Evolutionary conservation across 495 filamentous ascomycete species (phyloP).

Genomic region (Penicillium antarcticum): DNA sequence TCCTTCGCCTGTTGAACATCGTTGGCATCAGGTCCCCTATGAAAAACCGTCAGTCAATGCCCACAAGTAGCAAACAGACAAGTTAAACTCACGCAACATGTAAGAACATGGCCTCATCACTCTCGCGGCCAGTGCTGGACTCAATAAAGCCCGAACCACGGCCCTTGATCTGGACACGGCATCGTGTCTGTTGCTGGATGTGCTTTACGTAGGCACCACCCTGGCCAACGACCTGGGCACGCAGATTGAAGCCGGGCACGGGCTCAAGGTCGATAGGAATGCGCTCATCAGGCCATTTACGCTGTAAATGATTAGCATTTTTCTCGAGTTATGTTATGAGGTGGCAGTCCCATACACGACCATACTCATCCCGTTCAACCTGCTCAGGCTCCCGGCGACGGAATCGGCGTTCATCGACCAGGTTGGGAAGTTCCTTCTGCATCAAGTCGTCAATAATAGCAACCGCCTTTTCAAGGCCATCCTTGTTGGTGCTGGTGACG

Average conservation of each 20-base stretch:
- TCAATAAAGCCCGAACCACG: conserved; percentile 95
- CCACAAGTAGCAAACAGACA: not conserved
- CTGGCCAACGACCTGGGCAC: conserved; percentile 92
- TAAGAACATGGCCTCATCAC: conserved; percentile 92
- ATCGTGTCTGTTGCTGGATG: conserved; percentile 90
- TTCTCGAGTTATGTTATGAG: not conserved
- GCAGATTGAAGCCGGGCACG: conserved; percentile 91
- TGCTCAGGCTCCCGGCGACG: conserved; percentile 81
- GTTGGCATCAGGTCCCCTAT: conserved; percentile 80
- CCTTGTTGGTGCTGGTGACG: conserved; percentile 88
- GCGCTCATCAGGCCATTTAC: conserved; percentile 97
- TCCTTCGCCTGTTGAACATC: conserved; percentile 86
- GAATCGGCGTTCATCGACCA: conserved; percentile 94
- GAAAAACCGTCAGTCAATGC: conserved; percentile 26
- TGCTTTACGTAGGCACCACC: conserved; percentile 94
- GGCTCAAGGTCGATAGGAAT: conserved; percentile 89
- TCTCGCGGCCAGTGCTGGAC: conserved; percentile 74
- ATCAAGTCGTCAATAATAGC: conserved; percentile 87
- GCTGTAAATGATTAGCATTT: conserved; percentile 50
- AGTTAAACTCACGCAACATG: conserved; percentile 72
- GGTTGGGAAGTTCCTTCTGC: conserved; percentile 91
- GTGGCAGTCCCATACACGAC: conserved; percentile 60
- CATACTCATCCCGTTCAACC: conserved; percentile 93
- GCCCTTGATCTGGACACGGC: conserved; percentile 96
- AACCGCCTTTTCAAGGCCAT: conserved; percentile 85